A percentile compares a stretch with the other conserved stretches of the same genome.
Evolutionary conservation across 2,329 filamentous ascomycete genomes (phyloP).

Genomic region (Hypocreales sp.): DNA sequence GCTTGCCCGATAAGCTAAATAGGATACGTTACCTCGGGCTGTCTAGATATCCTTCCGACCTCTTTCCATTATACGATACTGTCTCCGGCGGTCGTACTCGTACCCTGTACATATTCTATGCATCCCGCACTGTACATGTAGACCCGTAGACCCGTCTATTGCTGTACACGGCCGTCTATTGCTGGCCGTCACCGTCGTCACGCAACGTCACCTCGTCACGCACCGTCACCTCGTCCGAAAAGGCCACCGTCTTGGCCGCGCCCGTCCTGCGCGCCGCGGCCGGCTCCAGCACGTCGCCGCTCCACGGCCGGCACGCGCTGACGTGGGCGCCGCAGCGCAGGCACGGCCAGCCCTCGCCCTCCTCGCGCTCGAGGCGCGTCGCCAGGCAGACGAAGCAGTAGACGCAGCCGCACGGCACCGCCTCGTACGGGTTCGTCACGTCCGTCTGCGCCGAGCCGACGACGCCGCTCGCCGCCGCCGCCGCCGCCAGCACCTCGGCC

Average conservation of each 20-base stretch:
- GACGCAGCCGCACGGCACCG: slow-evolving; percentile 74
- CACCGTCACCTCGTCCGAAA: slow-evolving; percentile 36
- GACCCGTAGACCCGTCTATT: too few species aligned
- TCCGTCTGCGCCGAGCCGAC: slow-evolving; percentile 82
- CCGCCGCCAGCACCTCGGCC: slow-evolving; percentile 59
- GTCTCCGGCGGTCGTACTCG: too few species aligned
- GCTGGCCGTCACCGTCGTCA: too few species aligned
- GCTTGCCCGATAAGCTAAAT: too few species aligned
- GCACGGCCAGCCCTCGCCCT: slow-evolving; percentile 88
- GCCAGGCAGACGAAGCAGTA: slow-evolving; percentile 97
- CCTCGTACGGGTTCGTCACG: slow-evolving; percentile 90
- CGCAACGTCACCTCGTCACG: slow-evolving; percentile 11
- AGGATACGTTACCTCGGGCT: too few species aligned
- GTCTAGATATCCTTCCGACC: too few species aligned
- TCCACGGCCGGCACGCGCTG: slow-evolving; percentile 81
- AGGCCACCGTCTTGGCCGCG: slow-evolving; percentile 43
- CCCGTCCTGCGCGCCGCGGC: slow-evolving; percentile 25
- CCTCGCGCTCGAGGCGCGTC: slow-evolving; percentile 75
- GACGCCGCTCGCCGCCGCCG: slow-evolving; percentile 57
- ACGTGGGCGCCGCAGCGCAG: slow-evolving; percentile 74
- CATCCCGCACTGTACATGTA: too few species aligned
- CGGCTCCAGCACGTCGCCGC: slow-evolving; percentile 66
- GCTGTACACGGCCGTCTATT: too few species aligned
- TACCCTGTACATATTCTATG: too few species aligned
- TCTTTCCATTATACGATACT: too few species aligned